phyloP scores from a whole-genome alignment of 2,329 filamentous ascomycete species.

The Bisporella sp. region DNA sequence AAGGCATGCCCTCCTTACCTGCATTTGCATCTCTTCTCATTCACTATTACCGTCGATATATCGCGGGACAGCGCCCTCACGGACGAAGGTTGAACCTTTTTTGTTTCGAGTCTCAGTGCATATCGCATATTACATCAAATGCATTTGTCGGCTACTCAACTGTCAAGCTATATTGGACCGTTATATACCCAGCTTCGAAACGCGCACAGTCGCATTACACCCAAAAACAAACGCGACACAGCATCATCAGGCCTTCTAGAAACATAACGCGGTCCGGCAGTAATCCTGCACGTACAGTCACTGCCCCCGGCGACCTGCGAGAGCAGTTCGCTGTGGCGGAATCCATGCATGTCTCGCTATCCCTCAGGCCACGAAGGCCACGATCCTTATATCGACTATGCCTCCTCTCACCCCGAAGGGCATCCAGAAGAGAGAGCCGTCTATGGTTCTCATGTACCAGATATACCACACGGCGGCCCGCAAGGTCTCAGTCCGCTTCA shows the following conservation, averaged over 20 bases:
- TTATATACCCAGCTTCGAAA: constrained; percentile 24
- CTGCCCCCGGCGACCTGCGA: constrained; percentile 62
- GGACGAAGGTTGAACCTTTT: constrained; percentile 18
- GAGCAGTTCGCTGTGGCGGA: constrained; percentile 71
- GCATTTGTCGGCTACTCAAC: constrained; percentile 21
- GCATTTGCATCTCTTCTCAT: constrained; percentile 13
- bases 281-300: constrained; percentile 29
- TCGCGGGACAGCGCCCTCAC: constrained; percentile 22
- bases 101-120: constrained; percentile 21
- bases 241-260: constrained; percentile 20
- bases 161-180: constrained; percentile 24
- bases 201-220: constrained; percentile 19
- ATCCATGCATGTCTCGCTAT: constrained; percentile 59
- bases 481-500: constrained; percentile 24
- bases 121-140: constrained; percentile 16
- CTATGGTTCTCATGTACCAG: constrained; percentile 45
- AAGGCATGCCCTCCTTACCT: constrained; percentile 18
- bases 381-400: constrained; percentile 66
- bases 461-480: constrained; percentile 26
- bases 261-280: constrained; percentile 24
- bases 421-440: constrained; percentile 54
- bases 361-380: constrained; percentile 48
- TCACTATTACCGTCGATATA: constrained; percentile 14
- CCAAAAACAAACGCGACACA: constrained; percentile 22
- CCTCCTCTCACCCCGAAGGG: constrained; percentile 54